Conservation (phyloP, 352 stramenopile genomes). For the Phytophthora foliorum region DNA sequence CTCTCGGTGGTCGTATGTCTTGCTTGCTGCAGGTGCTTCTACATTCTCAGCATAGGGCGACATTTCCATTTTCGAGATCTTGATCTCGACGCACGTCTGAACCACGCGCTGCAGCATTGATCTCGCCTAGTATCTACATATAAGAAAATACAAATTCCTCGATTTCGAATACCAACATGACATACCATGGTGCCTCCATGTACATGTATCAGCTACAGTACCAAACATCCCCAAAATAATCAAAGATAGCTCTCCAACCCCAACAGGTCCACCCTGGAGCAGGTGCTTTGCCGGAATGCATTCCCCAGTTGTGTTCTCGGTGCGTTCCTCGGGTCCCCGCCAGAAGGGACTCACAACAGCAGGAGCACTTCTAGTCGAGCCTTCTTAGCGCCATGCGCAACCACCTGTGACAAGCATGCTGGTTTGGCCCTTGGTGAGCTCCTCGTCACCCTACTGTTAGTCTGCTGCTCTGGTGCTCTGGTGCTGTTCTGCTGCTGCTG, state of each 20-base stretch:
- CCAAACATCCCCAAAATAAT: neutral
- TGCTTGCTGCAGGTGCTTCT: conserved; percentile 16
- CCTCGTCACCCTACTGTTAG: conserved; percentile 5
- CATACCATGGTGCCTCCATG: too few species aligned
- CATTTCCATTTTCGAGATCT: conserved; percentile 21
- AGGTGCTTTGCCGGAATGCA: conserved; percentile 18
- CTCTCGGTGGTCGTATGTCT: conserved; percentile 22
- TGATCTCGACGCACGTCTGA: neutral
- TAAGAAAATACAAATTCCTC: too few species aligned
- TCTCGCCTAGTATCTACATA: too few species aligned
- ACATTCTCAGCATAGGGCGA: conserved; percentile 24
- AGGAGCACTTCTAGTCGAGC: conserved; percentile 7
- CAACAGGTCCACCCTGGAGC: neutral
- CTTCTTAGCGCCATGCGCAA: conserved; percentile 6
- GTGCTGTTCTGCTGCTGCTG: too few species aligned
- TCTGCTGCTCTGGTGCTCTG: too few species aligned
- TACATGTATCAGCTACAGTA: too few species aligned
- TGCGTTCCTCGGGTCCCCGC: neutral
- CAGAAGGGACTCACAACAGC: conserved; percentile 5
- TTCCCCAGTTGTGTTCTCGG: conserved; percentile 20
- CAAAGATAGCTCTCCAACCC: neutral
- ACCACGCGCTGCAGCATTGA: too few species aligned
- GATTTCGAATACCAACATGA: too few species aligned
- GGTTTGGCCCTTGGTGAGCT: conserved; percentile 6
- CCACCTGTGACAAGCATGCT: conserved; percentile 5